Evolutionary conservation across 2,329 filamentous ascomycete genomes (phyloP).

Genomic region (Alternaria sp.): DNA sequence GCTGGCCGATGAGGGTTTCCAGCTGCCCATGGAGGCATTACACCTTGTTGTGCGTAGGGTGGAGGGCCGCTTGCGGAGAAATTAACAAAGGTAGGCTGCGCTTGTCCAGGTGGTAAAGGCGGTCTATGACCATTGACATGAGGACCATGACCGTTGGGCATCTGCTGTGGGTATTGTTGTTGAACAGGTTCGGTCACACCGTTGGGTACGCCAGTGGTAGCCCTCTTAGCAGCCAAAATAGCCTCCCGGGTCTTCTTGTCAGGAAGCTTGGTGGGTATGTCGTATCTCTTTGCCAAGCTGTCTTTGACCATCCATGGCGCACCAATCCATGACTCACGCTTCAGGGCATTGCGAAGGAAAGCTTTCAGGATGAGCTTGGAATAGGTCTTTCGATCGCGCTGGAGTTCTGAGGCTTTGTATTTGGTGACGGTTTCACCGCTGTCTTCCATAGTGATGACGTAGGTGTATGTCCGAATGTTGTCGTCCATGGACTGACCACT

Average conservation of each 20-base stretch:
- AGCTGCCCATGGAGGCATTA: slow-evolving; percentile 5
- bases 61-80: slow-evolving; percentile 59
- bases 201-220: slow-evolving; percentile 58
- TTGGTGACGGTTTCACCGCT: slow-evolving; percentile 56
- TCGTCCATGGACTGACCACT: slow-evolving; percentile 36
- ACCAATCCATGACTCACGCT: slow-evolving; percentile 90
- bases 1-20: slow-evolving; percentile 7
- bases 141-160: slow-evolving; percentile 23
- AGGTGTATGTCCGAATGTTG: slow-evolving; percentile 38
- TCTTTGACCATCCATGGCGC: slow-evolving; percentile 95
- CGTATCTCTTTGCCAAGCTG: slow-evolving; percentile 80
- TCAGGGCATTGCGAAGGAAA: slow-evolving; percentile 95
- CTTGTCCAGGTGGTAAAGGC: slow-evolving; percentile 25
- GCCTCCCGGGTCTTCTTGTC: slow-evolving; percentile 45
- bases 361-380: slow-evolving; percentile 92
- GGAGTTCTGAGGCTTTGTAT: slow-evolving; percentile 65
- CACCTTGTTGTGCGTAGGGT: slow-evolving; percentile 71
- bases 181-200: slow-evolving; percentile 34
- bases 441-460: slow-evolving; percentile 42
- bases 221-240: slow-evolving; percentile 63
- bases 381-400: slow-evolving; percentile 87
- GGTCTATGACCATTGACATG: slow-evolving; percentile 29
- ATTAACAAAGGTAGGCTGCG: slow-evolving; percentile 55
- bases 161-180: slow-evolving; percentile 23
- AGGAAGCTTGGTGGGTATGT: slow-evolving; percentile 87